These are phyloP conservation scores for Macrophomina pseudophaseolina DNA, from an alignment of 2,329 filamentous ascomycete genomes.

Conservation along the genomic window DNA sequence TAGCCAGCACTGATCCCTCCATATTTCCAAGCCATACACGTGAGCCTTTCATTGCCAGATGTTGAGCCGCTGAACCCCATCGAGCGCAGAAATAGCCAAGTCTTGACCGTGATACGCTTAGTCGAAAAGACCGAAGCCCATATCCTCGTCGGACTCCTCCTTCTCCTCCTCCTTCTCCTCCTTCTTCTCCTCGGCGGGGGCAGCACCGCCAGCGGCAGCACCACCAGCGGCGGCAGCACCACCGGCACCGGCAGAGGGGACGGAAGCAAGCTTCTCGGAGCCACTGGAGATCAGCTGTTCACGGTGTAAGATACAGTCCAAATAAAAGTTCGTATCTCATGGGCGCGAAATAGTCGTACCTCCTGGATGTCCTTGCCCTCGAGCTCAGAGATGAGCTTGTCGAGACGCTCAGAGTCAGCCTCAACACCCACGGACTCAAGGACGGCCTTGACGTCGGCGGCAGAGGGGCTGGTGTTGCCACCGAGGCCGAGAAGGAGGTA, in stretches of 20 bases:
- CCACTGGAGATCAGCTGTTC: constrained; percentile 87
- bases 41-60: constrained; percentile 7
- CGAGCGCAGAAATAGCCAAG: constrained; percentile 39
- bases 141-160: constrained; percentile 75
- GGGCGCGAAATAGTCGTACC: constrained; percentile 60
- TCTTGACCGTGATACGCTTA: constrained; percentile 46
- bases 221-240: constrained; percentile 69
- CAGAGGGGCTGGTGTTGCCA: constrained; percentile 89
- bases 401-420: constrained; percentile 84
- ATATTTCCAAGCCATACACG: constrained; percentile 32
- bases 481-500: constrained; percentile 96
- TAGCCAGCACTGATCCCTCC: constrained; percentile 44
- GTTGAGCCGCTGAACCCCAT: constrained; percentile 2
- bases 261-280: constrained; percentile 92
- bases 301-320: constrained; percentile 33
- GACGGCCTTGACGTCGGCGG: constrained; percentile 83
- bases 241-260: constrained; percentile 82
- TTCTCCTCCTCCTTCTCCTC: constrained; percentile 76
- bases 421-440: constrained; percentile 95
- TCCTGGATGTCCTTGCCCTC: constrained; percentile 90
- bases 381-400: constrained; percentile 87
- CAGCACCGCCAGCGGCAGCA: constrained; percentile 70
- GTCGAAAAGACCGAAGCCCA: constrained; percentile 78
- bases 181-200: constrained; percentile 55
- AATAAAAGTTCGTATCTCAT: constrained; percentile 35